phyloP scores from a whole-genome alignment of 495 filamentous ascomycete species.

The Trichocladium uniseriatum region DNA sequence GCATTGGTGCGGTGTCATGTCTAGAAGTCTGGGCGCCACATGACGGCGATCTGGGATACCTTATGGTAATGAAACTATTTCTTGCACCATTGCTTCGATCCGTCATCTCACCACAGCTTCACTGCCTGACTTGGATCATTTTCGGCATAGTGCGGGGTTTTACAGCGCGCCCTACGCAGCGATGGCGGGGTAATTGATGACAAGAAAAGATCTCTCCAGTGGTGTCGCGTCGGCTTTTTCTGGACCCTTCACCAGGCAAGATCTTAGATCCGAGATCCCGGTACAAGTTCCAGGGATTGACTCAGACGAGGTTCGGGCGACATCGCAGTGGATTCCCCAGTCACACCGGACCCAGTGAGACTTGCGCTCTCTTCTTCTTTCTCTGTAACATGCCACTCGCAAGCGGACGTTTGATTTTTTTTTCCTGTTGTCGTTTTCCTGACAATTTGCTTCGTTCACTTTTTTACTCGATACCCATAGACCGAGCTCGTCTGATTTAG shows the following conservation, averaged over 20 bases:
- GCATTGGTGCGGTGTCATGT: constrained; percentile 1
- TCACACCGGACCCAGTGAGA: neutral
- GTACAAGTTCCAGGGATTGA: neutral
- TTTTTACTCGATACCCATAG: neutral
- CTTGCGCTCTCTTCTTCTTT: neutral
- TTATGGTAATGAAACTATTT: constrained; percentile 14
- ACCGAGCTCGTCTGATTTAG: neutral
- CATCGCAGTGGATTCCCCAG: constrained; percentile 4
- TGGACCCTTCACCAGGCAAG: neutral
- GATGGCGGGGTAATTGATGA: constrained; percentile 6
- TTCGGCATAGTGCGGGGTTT: neutral
- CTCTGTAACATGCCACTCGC: neutral
- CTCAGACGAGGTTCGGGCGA: constrained; percentile 5
- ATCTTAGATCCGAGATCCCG: neutral
- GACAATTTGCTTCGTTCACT: neutral
- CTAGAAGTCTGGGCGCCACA: constrained; percentile 1
- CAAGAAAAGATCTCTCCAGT: neutral
- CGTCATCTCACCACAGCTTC: too few relatives aligned
- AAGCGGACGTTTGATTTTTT: neutral
- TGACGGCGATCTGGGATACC: constrained; percentile 7
- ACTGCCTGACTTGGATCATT: neutral
- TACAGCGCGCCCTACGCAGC: neutral
- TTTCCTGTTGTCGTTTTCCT: neutral
- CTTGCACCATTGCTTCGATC: too few relatives aligned
- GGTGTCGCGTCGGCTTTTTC: constrained; percentile 1